Base-by-base conservation (phyloP, 2,329 filamentous ascomycete species). In the Leptographium galeiforme region DNA sequence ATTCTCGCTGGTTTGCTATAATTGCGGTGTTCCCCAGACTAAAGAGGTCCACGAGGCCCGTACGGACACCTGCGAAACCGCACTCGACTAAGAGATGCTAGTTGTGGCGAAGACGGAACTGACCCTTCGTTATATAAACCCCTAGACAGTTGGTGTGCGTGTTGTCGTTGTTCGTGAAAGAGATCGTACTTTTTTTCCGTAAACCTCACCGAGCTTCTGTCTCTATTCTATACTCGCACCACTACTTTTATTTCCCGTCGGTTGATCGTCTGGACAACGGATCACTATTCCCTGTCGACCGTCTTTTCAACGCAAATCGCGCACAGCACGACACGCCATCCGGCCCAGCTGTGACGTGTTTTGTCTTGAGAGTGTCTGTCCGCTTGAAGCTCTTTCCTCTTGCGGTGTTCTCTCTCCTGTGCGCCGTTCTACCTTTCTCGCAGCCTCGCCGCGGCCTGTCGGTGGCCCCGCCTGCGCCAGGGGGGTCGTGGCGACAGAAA, bases 301-400 rank as follows among this genome's bases (percentile, higher is more conserved):
- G 12, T 45, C 43, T 32, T 13, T 45, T 16, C 4, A 32, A 32
- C 43, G 13, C 19, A 36, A 48, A 36, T 8, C 30, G 4, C 32
- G 36, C 19, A 36, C 34, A 36, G 14, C 30, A 8, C 32, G 36
- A 52, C 52, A 54, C 56, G 56, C 56, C 56, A 57, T 57, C 44
- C 51, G 49, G 52, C 53, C 32, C 38, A 39, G 48, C 39, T 51
- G 56, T 55, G 50, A 57, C 56, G 54, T 53, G 50, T 44, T 33
- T 3, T 13, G 34, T 19, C 33, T 30, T 32, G 4, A 8, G 18
- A 13, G 25, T 44, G 16, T 14, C 39, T 19, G 30, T 14, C 32
- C 11, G 18, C 2, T 1, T 10, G 34, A 36, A 18, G 33, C 6
- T 4, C 32, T 7, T 2, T 8, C 44, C 19, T 32, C 32, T 36